phyloP scores from a whole-genome alignment of 108 stramenopile species.

The Discostella pseudostelligera region DNA sequence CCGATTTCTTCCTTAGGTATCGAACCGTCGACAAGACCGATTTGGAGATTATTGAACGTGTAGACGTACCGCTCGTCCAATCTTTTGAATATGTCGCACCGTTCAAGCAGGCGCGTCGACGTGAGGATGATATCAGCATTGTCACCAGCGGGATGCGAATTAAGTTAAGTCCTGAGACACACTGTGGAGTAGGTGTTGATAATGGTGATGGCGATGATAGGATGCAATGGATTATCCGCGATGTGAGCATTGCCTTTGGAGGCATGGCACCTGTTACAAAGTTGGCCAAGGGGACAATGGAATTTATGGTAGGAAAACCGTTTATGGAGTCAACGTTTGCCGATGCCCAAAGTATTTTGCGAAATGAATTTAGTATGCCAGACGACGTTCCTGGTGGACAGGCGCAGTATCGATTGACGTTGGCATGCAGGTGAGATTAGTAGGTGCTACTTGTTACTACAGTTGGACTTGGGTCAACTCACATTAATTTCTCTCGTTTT shows the following conservation, averaged over 20 bases:
- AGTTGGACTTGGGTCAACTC: not conserved
- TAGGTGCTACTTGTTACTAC: not conserved
- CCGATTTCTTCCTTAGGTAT: constrained; percentile 89
- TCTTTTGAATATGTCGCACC: constrained; percentile 87
- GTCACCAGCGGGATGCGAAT: constrained; percentile 92
- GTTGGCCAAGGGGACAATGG: constrained; percentile 68
- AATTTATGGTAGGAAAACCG: constrained; percentile 59
- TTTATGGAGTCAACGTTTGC: constrained; percentile 61
- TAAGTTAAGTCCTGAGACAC: constrained; percentile 38
- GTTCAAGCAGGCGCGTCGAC: constrained; percentile 91
- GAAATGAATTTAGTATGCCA: constrained; percentile 79
- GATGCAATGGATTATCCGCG: constrained; percentile 56
- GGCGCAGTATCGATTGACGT: constrained; percentile 82
- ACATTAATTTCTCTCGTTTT: not conserved
- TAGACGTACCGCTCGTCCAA: constrained; percentile 73
- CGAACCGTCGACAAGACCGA: constrained; percentile 78
- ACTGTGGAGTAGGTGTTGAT: no score
- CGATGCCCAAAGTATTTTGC: constrained; percentile 59
- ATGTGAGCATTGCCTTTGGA: constrained; percentile 84
- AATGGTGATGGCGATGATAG: constrained; percentile 12
- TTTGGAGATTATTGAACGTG: constrained; percentile 76
- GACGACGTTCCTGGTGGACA: constrained; percentile 90
- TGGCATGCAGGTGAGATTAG: constrained; percentile 59
- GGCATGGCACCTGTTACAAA: constrained; percentile 92
- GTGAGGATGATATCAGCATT: constrained; percentile 96